A percentile compares a stretch with the other conserved stretches of the same genome.
Conservation (phyloP, 1,139 yeast genomes). For the Saccharomyces uvarum region DNA sequence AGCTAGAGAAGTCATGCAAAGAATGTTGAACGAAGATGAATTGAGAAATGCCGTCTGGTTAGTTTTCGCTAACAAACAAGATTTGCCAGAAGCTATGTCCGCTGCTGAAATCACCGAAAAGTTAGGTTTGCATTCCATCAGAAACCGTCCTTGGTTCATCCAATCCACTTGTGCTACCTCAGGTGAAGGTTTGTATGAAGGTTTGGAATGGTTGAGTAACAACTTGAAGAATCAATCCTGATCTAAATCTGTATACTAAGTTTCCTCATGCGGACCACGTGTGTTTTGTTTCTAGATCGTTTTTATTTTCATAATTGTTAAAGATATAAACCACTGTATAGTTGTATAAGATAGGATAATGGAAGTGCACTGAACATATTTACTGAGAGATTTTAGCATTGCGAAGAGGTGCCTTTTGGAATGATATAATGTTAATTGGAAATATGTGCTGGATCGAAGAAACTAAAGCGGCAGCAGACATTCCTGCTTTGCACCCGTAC, state of each 20-base stretch:
- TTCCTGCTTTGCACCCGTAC: neutral
- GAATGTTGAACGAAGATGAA: slow-evolving; percentile 91
- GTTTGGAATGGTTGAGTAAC: slow-evolving; percentile 83
- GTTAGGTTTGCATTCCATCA: slow-evolving; percentile 72
- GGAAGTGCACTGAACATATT: neutral
- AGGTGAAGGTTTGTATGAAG: slow-evolving; percentile 87
- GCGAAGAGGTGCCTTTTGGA: neutral
- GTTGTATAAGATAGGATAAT: slow-evolving; percentile 1
- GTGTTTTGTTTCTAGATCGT: neutral
- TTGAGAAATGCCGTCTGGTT: slow-evolving; percentile 82
- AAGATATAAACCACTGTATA: neutral
- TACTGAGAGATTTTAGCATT: neutral
- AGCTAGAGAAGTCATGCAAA: slow-evolving; percentile 89
- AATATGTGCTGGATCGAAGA: neutral
- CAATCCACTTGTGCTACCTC: slow-evolving; percentile 86
- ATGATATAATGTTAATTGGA: neutral
- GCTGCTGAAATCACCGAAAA: slow-evolving; percentile 85
- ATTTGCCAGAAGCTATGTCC: slow-evolving; percentile 85
- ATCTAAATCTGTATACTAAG: slow-evolving; percentile 3
- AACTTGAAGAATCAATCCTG: slow-evolving; percentile 58
- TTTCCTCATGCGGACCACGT: neutral
- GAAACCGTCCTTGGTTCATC: slow-evolving; percentile 87
- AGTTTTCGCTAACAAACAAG: slow-evolving; percentile 90
- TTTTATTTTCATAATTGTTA: neutral
- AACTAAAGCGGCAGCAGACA: neutral